Conservation (phyloP, 441 rosid genomes). For the Francoa sonchifolia region DNA sequence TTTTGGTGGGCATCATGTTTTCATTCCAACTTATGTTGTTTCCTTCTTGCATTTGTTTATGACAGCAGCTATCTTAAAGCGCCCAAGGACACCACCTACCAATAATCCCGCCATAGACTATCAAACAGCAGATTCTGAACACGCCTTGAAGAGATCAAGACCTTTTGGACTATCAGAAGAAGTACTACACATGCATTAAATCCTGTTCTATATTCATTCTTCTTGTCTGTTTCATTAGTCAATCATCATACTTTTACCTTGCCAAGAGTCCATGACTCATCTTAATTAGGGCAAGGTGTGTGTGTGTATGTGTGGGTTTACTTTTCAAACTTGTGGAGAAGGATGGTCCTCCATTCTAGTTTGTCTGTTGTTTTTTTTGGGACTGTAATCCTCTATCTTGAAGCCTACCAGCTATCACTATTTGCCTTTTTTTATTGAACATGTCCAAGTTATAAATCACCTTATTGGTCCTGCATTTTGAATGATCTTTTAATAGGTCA, state of each 20-base stretch:
- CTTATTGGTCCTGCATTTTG: constrained; percentile 5
- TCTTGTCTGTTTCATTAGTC: too few relatives aligned
- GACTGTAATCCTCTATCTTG: not conserved
- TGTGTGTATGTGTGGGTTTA: too few relatives aligned
- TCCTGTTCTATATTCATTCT: too few relatives aligned
- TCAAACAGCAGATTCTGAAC: constrained; percentile 74
- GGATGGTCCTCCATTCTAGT: too few relatives aligned
- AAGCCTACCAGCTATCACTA: not conserved
- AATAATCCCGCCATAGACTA: constrained; percentile 48
- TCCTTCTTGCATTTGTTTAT: constrained; percentile 4
- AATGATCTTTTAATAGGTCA: constrained; percentile 30
- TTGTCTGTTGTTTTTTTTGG: too few relatives aligned
- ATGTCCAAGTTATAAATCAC: not conserved
- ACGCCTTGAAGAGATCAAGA: constrained; percentile 52
- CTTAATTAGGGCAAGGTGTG: too few relatives aligned
- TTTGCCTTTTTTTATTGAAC: not conserved
- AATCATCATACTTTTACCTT: too few relatives aligned
- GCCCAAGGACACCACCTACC: constrained; percentile 60
- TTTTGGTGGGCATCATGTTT: not conserved
- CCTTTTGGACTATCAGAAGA: constrained; percentile 59
- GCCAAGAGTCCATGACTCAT: too few relatives aligned
- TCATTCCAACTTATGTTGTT: not conserved
- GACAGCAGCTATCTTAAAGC: constrained; percentile 46
- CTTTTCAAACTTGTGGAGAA: too few relatives aligned
- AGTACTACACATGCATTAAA: constrained; percentile 32